These are phyloP conservation scores for Podospora anserina DNA, from an alignment of 495 filamentous ascomycete genomes.

Conservation along the genomic window DNA sequence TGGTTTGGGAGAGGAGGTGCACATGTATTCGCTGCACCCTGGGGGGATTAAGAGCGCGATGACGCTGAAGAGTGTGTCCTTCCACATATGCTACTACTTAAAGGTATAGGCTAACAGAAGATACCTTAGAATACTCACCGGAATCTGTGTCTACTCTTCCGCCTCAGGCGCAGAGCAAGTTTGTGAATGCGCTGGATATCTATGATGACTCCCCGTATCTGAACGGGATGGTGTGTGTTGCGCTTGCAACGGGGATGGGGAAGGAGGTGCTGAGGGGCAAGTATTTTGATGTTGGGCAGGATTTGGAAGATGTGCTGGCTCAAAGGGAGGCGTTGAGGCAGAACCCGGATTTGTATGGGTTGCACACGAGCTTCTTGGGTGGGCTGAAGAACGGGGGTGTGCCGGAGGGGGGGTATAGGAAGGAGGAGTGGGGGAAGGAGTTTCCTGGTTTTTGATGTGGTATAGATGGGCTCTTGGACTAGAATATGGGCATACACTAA, in stretches of 20 bases:
- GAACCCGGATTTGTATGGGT: constrained; percentile 24
- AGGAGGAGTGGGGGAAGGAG: constrained; percentile 23
- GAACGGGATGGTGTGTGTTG: constrained; percentile 37
- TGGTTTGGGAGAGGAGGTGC: constrained; percentile 25
- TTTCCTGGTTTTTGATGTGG: constrained; percentile 30
- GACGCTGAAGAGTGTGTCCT: constrained; percentile 29
- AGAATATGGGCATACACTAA: no score
- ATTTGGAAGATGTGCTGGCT: constrained; percentile 33
- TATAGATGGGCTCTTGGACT: neutral
- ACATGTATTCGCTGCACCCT: constrained; percentile 35
- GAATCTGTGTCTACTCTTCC: constrained; percentile 27
- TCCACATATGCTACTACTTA: neutral
- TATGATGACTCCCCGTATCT: constrained; percentile 38
- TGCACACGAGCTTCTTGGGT: constrained; percentile 33
- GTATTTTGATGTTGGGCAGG: constrained; percentile 36
- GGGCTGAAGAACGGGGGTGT: constrained; percentile 25
- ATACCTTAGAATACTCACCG: constrained; percentile 17
- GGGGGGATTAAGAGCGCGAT: constrained; percentile 36
- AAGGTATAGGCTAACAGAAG: neutral
- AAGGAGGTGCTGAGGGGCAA: constrained; percentile 29
- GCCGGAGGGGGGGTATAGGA: constrained; percentile 18
- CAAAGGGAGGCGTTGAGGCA: constrained; percentile 26
- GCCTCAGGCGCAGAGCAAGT: constrained; percentile 15
- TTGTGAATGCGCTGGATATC: constrained; percentile 25
- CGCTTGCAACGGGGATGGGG: constrained; percentile 30